phyloP scores from a whole-genome alignment of 176 grass and related monocot species.

The Triticum dicoccoides region DNA sequence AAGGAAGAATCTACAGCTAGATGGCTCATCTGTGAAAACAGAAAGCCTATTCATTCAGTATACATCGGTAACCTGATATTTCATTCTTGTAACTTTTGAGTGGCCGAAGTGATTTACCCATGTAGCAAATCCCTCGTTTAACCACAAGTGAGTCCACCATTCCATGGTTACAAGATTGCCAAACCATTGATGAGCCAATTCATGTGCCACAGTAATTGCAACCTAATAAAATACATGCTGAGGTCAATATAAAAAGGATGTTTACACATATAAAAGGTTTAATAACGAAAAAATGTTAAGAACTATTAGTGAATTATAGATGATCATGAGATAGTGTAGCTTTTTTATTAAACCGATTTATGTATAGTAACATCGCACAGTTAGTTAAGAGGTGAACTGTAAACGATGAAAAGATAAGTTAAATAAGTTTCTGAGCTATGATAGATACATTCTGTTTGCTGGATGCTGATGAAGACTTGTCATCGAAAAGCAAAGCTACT shows the following conservation, averaged over 20 bases:
- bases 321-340: background rate
- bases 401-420: conserved; percentile 7
- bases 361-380: background rate
- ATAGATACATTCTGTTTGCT: conserved; percentile 54
- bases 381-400: conserved; percentile 6
- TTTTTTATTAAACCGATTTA: background rate
- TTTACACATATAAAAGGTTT: background rate
- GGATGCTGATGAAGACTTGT: conserved; percentile 47
- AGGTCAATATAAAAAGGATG: conserved; percentile 9
- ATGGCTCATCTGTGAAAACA: conserved; percentile 55
- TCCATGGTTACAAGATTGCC: conserved; percentile 90
- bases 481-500: conserved; percentile 76
- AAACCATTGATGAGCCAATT: conserved; percentile 85
- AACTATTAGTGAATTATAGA: background rate
- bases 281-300: background rate
- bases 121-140: conserved; percentile 80
- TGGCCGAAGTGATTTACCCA: conserved; percentile 47
- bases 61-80: background rate
- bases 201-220: conserved; percentile 65
- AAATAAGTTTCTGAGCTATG: conserved; percentile 3
- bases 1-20: conserved; percentile 63
- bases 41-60: conserved; percentile 4
- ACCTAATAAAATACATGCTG: conserved; percentile 38
- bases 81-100: background rate
- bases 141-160: conserved; percentile 87